phyloP scores from a whole-genome alignment of 805 yeast genomes.

The Kodamaea fukazawae region DNA sequence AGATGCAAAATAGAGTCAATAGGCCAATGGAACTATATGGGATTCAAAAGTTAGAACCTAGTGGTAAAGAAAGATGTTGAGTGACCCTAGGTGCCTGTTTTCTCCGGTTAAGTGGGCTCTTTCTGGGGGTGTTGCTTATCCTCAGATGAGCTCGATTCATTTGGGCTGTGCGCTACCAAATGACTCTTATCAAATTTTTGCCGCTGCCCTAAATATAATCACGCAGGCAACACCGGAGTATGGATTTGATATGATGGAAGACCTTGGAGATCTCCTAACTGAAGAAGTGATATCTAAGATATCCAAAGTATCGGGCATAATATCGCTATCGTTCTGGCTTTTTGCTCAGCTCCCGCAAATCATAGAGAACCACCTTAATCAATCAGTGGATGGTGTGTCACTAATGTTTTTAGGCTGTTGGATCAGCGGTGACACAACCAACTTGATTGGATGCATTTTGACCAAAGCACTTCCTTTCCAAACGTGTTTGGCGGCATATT shows the following conservation, averaged over 20 bases:
- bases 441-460: constrained; percentile 66
- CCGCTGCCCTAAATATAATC: background rate
- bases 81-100: no score
- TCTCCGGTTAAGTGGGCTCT: no score
- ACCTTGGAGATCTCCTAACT: no score
- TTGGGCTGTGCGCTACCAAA: background rate
- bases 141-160: no score
- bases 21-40: no score
- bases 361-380: constrained; percentile 28
- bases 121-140: no score
- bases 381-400: constrained; percentile 36
- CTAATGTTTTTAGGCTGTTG: constrained; percentile 30
- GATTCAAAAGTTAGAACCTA: no score
- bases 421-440: constrained; percentile 43
- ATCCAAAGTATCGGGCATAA: constrained; percentile 17
- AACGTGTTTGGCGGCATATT: constrained; percentile 66
- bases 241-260: no score
- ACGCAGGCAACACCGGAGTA: background rate
- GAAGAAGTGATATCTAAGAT: constrained; percentile 4
- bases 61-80: no score
- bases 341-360: constrained; percentile 32
- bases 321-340: constrained; percentile 24
- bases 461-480: constrained; percentile 84
- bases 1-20: no score
- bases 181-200: constrained; percentile 1